A percentile compares a stretch with the other conserved stretches of the same genome.
phyloP scores from a whole-genome alignment of 805 yeast species.

The Suhomyces faveliae region DNA sequence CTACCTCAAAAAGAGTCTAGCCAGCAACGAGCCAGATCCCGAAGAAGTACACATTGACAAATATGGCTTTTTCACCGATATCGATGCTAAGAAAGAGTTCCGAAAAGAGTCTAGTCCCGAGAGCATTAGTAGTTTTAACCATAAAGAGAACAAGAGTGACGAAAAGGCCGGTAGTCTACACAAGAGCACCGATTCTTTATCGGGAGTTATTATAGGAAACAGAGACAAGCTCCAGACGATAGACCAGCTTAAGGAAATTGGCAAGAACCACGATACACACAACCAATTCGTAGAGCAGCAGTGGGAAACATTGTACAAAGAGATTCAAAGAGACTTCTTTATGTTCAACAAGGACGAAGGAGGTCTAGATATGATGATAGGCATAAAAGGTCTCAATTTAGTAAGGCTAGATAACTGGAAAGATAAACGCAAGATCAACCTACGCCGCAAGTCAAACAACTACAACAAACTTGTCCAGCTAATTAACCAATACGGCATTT shows the following conservation, averaged over 20 bases:
- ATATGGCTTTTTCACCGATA: constrained; percentile 47
- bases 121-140: background rate
- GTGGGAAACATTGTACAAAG: constrained; percentile 48
- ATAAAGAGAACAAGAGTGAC: background rate
- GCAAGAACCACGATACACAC: constrained; percentile 44
- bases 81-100: constrained; percentile 3
- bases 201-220: constrained; percentile 15
- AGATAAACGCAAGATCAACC: background rate
- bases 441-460: constrained; percentile 1
- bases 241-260: constrained; percentile 35
- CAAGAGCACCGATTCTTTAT: background rate
- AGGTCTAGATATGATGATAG: constrained; percentile 29
- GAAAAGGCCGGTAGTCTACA: too few relatives aligned
- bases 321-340: constrained; percentile 23
- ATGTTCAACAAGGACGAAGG: constrained; percentile 12
- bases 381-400: constrained; percentile 40
- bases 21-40: background rate
- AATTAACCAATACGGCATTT: constrained; percentile 45
- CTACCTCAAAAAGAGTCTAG: constrained; percentile 2
- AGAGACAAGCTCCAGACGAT: constrained; percentile 13
- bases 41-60: constrained; percentile 37
- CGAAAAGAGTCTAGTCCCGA: background rate
- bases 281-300: constrained; percentile 36
- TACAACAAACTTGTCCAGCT: constrained; percentile 22
- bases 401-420: constrained; percentile 14